Percentiles rank a stretch among this genome's conserved stretches.
Evolutionary conservation across 1,284 basidiomycete genomes (phyloP).

Genomic region (Mycena sp.): DNA sequence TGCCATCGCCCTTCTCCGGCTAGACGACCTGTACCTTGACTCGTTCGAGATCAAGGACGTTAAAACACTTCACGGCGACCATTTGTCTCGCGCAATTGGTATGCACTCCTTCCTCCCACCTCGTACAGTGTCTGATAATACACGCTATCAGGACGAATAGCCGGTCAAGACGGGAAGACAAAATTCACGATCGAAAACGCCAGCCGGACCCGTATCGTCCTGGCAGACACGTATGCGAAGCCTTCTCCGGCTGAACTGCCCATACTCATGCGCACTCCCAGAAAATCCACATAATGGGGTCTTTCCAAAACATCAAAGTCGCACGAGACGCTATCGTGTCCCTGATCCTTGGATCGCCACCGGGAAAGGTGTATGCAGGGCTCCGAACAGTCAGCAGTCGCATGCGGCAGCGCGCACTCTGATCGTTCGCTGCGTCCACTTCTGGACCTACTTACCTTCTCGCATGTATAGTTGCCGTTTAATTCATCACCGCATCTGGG

Average conservation of each 20-base stretch:
- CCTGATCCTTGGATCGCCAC: conserved; percentile 94
- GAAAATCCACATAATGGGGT: conserved; percentile 94
- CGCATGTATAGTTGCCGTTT: not conserved
- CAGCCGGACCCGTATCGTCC: conserved; percentile 93
- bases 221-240: conserved; percentile 94
- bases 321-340: conserved; percentile 96
- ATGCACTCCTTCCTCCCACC: conserved; percentile 30
- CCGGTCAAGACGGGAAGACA: conserved; percentile 97
- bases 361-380: conserved; percentile 96
- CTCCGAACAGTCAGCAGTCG: conserved; percentile 91
- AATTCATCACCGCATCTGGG: not conserved
- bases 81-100: conserved; percentile 96
- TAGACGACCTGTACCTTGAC: conserved; percentile 98
- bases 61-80: conserved; percentile 97
- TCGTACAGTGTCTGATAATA: conserved; percentile 38
- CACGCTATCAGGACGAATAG: conserved; percentile 77
- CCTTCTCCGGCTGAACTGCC: conserved; percentile 16
- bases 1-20: conserved; percentile 91
- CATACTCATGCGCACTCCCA: conserved; percentile 39
- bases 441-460: not conserved
- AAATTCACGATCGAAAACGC: conserved; percentile 99
- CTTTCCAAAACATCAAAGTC: conserved; percentile 97
- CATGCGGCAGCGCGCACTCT: conserved; percentile 90
- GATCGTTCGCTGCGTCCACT: no score
- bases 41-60: conserved; percentile 99